Percentiles rank a stretch among this genome's conserved stretches.
Evolutionary conservation across 768 basidiomycete genomes (phyloP).

Genomic region (Mycena metata): DNA sequence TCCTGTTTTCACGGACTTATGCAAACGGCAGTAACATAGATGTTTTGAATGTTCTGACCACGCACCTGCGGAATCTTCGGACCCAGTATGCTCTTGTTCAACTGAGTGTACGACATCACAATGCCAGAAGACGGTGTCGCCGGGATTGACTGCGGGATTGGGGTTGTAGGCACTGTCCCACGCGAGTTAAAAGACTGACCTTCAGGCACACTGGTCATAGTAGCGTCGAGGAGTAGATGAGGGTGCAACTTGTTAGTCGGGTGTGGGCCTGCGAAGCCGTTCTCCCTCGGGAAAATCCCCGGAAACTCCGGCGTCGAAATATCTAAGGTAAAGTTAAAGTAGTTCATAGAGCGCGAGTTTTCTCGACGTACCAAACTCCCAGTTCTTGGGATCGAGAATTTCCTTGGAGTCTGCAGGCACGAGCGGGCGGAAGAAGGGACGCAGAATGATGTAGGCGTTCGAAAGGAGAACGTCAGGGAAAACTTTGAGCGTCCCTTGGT

Average conservation of each 20-base stretch:
- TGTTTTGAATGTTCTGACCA: not conserved
- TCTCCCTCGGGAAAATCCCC: slow-evolving; percentile 47
- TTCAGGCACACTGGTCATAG: slow-evolving; percentile 66
- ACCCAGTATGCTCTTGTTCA: slow-evolving; percentile 57
- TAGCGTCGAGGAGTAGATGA: slow-evolving; percentile 65
- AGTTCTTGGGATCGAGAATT: slow-evolving; percentile 56
- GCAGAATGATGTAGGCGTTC: slow-evolving; percentile 72
- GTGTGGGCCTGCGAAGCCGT: slow-evolving; percentile 48
- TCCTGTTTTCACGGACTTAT: too few species aligned
- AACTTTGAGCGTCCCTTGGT: slow-evolving; percentile 69
- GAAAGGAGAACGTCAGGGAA: slow-evolving; percentile 69
- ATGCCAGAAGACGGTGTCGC: slow-evolving; percentile 80
- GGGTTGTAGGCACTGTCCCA: too few species aligned
- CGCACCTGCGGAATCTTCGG: slow-evolving; percentile 60
- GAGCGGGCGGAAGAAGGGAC: slow-evolving; percentile 73
- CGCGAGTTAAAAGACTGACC: too few species aligned
- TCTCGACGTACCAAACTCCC: slow-evolving; percentile 52
- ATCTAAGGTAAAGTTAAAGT: slow-evolving; percentile 42
- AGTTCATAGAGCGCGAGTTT: too few species aligned
- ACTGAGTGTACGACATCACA: slow-evolving; percentile 55
- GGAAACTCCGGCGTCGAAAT: slow-evolving; percentile 58
- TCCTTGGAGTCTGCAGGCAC: slow-evolving; percentile 51
- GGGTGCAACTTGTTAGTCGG: slow-evolving; percentile 59
- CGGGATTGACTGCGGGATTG: slow-evolving; percentile 68
- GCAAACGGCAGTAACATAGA: not conserved